Evolutionary conservation across 441 rosid species (phyloP), one percentile per base, ranked within the genome.

Genomic region (Hura crepitans): DNA sequence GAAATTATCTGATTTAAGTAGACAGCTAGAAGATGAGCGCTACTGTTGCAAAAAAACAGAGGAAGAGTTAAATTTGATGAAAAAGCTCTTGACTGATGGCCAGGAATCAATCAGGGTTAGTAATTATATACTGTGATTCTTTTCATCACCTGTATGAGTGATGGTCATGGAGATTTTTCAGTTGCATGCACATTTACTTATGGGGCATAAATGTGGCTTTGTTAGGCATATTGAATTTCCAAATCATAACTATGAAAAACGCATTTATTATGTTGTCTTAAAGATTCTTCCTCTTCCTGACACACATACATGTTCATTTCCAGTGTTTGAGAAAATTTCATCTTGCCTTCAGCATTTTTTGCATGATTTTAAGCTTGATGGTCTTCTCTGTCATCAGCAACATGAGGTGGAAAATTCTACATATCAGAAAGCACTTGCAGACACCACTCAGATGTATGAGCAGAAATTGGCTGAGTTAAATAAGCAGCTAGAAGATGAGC

Each of bases 401-500:
- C 81, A 87, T 68, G 89, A 84, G 83, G 79, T 81, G 60, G 91
- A 91, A 71, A 81, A 74, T 79, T 86, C 87, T 67, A 78, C 85
- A 53, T 84, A 86, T 80, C 86, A 93, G 78, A 85, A 89, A 66
- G 85, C 83, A 66, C 82, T 89, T 71, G 89, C 87, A 57, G 92
- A 89, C 76, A 82, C 85, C 69, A 90, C 89, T 77, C 88, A 88
- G 80, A 83, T 81, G 85, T 90, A 91, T 64, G 97, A 94, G 84
- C 85, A 75, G 74, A 91, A 85, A 80, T 79, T 94, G 78, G 81
- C 81, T 2, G 92, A 88, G 69, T 71, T 91, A 77, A 79, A 82
- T 73, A 79, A 72, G 81, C 84, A 77, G 72, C 78, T 87, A 55
- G 90, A 90, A 69, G 76, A 79, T 65, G 91, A 94, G 77, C 83